Base-by-base conservation (phyloP, 1,284 basidiomycete species). In the Heliocybe sulcata region DNA sequence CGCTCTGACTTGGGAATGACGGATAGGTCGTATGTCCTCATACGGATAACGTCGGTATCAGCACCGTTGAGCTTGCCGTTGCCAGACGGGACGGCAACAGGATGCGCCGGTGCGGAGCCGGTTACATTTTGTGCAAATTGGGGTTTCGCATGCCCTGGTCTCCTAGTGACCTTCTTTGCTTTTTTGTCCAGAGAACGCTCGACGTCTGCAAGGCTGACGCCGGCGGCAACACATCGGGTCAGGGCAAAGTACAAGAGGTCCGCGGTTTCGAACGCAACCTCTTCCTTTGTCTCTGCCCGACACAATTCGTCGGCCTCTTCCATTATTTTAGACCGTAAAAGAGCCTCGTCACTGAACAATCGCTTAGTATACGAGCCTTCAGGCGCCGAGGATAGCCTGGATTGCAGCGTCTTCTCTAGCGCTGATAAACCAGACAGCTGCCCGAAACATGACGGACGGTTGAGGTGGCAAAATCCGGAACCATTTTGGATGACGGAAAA, bases 221-320 rank as follows among this genome's bases (percentile, higher is more conserved):
- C 97, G 14, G 87, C 81, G 47, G 87, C 81, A 27, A 94, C 78
- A 65, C 96, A 99, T 59, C 90, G 87, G 16, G 91, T 84, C 59
- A 99, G 73, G 1, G 91, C 86, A 72, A 99, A 99, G 76, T 99
- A 99, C 51, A 98, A 65, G 38, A 99, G 75, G 71, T 99, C 97
- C 0, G 96, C 96, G 1, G 94, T 92, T 71, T 99, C 97, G 60
- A 96, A 97, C 0, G 94, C 91, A n/a, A 98, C 77, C 48, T 95
- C 90, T 53, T 93, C 87, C 65, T 83, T 81, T 3, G 83, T 83
- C 62, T 85, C 76, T 14, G 97, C 97, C 25, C 80, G 79, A 65
- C 94, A 96, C 12, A 99, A 81, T 70, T 99, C 97, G 64, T 96
- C 92, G 0, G 97, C 97, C 70, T 99, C 97, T 70, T 99, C 97